These are phyloP conservation scores for Rhynchospora pubera DNA, from an alignment of 176 grass and related monocot genomes.

Conservation along the genomic window DNA sequence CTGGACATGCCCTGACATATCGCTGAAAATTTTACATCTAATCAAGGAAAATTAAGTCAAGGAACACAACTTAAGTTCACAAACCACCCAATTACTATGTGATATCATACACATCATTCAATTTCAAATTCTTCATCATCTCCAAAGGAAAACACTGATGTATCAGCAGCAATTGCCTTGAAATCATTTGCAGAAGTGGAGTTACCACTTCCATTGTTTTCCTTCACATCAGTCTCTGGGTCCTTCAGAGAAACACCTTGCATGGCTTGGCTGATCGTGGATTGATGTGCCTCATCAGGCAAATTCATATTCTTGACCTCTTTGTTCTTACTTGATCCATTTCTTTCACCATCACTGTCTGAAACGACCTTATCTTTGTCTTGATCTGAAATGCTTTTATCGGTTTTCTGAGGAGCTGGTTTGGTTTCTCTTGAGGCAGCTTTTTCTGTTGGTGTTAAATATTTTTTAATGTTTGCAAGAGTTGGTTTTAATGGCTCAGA, in stretches of 20 bases:
- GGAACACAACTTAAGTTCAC: not conserved
- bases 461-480: conserved; percentile 31
- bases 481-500: conserved; percentile 46
- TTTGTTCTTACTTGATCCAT: conserved; percentile 5
- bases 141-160: conserved; percentile 84
- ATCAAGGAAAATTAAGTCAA: no score
- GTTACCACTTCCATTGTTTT: conserved; percentile 19
- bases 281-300: conserved; percentile 8
- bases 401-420: conserved; percentile 28
- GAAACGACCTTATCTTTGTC: conserved; percentile 86
- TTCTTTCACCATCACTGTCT: conserved; percentile 57
- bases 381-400: conserved; percentile 40
- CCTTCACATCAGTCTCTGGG: not conserved
- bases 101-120: conserved; percentile 31
- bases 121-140: conserved; percentile 94
- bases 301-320: conserved; percentile 23
- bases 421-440: conserved; percentile 39
- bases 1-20: not conserved
- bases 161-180: conserved; percentile 85
- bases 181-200: conserved; percentile 72
- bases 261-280: not conserved
- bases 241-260: conserved; percentile 13
- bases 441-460: conserved; percentile 20
- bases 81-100: not conserved
- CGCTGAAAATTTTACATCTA: conserved; percentile 12